phyloP scores from a whole-genome alignment of 148 eudicot species.

The Persicaria tinctoria region DNA sequence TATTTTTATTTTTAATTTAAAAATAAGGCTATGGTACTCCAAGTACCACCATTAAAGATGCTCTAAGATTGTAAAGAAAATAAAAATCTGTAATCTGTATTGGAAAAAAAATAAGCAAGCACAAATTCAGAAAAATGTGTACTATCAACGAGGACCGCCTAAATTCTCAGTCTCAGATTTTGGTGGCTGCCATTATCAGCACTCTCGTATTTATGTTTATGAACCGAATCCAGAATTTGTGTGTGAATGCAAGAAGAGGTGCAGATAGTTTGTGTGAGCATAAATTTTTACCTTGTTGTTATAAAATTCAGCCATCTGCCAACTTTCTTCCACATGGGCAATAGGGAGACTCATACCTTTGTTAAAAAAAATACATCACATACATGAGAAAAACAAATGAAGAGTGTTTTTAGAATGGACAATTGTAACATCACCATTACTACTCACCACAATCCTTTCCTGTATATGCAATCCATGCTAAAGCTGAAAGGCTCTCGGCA shows the following conservation, averaged over 20 bases:
- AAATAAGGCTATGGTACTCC: too few species aligned
- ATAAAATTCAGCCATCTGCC: slow-evolving; percentile 99
- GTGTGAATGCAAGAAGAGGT: background rate
- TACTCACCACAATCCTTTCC: slow-evolving; percentile 92
- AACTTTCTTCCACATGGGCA: slow-evolving; percentile 96
- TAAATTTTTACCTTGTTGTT: slow-evolving; percentile 68
- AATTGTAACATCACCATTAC: background rate
- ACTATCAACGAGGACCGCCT: background rate
- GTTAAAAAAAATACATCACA: background rate
- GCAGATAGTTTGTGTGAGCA: background rate
- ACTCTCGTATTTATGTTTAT: background rate
- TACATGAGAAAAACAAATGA: background rate
- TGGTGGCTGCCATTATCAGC: background rate
- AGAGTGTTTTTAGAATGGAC: background rate
- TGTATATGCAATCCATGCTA: slow-evolving; percentile 93
- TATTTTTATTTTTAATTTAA: too few species aligned
- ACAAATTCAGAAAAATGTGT: background rate
- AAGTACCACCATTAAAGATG: too few species aligned
- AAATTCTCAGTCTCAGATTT: background rate
- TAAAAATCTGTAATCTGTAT: background rate
- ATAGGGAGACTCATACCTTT: slow-evolving; percentile 98
- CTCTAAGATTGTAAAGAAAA: background rate
- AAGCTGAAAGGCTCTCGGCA: slow-evolving; percentile 83
- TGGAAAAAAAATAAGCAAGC: background rate
- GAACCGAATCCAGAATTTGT: background rate